Evolutionary conservation across 345 rosid species (phyloP).

Genomic region (Iberis pinnata): DNA sequence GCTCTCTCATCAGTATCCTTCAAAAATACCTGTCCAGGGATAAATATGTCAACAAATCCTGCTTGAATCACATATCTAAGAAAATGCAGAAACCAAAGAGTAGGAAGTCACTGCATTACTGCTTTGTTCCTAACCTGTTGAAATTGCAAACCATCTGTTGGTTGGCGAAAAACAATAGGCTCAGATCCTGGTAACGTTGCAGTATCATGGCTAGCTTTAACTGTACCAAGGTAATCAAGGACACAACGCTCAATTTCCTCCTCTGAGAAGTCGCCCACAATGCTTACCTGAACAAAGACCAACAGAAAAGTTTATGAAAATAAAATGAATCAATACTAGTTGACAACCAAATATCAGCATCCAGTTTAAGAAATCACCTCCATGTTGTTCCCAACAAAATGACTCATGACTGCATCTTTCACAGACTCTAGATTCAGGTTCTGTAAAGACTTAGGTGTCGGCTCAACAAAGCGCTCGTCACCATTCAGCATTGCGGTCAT

Average conservation of each 20-base stretch:
- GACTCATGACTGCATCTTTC: slow-evolving; percentile 90
- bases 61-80: slow-evolving; percentile 9
- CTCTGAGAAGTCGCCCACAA: slow-evolving; percentile 91
- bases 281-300: slow-evolving; percentile 60
- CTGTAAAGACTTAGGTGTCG: slow-evolving; percentile 76
- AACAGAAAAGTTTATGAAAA: slow-evolving; percentile 4
- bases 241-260: slow-evolving; percentile 80
- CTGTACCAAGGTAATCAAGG: slow-evolving; percentile 90
- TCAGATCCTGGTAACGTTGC: slow-evolving; percentile 31
- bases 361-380: slow-evolving; percentile 44
- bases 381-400: slow-evolving; percentile 89
- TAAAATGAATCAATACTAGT: neutral
- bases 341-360: slow-evolving; percentile 5
- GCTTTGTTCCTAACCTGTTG: slow-evolving; percentile 60
- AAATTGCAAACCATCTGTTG: slow-evolving; percentile 62
- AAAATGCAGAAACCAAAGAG: slow-evolving; percentile 3
- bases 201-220: slow-evolving; percentile 49
- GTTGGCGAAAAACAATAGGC: slow-evolving; percentile 64
- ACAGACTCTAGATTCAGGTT: slow-evolving; percentile 66
- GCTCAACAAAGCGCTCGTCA: slow-evolving; percentile 95
- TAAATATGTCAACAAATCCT: slow-evolving; percentile 13
- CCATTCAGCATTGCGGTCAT: slow-evolving; percentile 96
- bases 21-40: slow-evolving; percentile 65
- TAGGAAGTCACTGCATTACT: slow-evolving; percentile 11
- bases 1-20: slow-evolving; percentile 99